A percentile compares a stretch with the other conserved stretches of the same genome.
These are phyloP conservation scores for Sphaerulina musiva DNA, from an alignment of 2,329 filamentous ascomycete species.

Conservation along the genomic window DNA sequence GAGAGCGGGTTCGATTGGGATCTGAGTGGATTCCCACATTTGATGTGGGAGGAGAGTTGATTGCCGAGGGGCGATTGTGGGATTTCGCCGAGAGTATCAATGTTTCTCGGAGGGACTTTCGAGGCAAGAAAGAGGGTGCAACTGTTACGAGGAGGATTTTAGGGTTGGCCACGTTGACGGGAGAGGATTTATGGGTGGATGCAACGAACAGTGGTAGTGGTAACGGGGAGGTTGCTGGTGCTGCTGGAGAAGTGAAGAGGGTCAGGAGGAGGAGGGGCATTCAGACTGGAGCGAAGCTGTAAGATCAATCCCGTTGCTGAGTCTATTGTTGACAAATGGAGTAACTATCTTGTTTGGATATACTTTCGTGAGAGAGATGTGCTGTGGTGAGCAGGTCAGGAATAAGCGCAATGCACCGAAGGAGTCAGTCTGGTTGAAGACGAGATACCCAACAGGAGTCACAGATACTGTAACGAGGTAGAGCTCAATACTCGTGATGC, in stretches of 20 bases:
- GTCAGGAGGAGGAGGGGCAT: conserved; percentile 32
- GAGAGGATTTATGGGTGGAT: conserved; percentile 59
- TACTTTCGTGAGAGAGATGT: too few relatives aligned
- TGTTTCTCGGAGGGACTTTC: conserved; percentile 62
- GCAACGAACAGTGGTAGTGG: conserved; percentile 20
- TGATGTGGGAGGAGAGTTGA: conserved; percentile 56
- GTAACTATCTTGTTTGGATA: too few relatives aligned
- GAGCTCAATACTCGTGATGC: too few relatives aligned
- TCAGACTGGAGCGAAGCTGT: conserved; percentile 22
- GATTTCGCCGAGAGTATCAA: conserved; percentile 86
- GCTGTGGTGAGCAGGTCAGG: too few relatives aligned
- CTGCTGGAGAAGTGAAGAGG: conserved; percentile 26
- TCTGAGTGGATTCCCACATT: conserved; percentile 52
- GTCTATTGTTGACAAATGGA: too few relatives aligned
- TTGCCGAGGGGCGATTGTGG: conserved; percentile 74
- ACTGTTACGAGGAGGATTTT: conserved; percentile 81
- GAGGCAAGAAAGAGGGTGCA: conserved; percentile 91
- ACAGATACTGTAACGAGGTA: too few relatives aligned
- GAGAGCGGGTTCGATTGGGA: conserved; percentile 59
- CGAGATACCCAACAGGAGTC: too few relatives aligned
- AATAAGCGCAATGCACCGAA: too few relatives aligned
- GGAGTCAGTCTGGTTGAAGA: too few relatives aligned
- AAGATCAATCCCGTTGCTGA: neutral
- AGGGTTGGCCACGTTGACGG: conserved; percentile 66
- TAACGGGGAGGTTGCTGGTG: conserved; percentile 9